Evolutionary conservation across 768 basidiomycete genomes (phyloP).

Genomic region (Podaxis pistillaris): DNA sequence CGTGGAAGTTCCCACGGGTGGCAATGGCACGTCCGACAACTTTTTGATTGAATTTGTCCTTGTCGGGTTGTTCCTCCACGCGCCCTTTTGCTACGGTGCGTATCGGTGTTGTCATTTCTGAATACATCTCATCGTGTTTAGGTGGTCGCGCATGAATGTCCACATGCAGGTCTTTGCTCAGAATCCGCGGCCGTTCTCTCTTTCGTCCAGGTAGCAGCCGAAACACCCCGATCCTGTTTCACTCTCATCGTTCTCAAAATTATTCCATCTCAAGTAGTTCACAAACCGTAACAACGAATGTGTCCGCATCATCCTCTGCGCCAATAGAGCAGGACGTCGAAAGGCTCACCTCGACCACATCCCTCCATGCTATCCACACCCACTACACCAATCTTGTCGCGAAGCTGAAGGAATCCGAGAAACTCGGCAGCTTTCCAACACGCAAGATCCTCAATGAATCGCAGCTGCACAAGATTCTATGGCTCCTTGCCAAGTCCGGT

Average conservation of each 20-base stretch:
- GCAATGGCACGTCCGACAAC: constrained; percentile 28
- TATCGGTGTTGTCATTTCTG: constrained; percentile 18
- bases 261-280: constrained; percentile 2
- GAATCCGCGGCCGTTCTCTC: constrained; percentile 28
- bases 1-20: constrained; percentile 35
- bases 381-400: constrained; percentile 34
- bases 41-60: constrained; percentile 21
- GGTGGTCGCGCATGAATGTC: constrained; percentile 60
- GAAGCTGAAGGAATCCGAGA: constrained; percentile 22
- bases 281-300: background rate
- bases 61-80: constrained; percentile 1
- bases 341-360: constrained; percentile 24
- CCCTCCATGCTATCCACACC: constrained; percentile 32
- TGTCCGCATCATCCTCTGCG: constrained; percentile 17
- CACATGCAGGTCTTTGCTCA: constrained; percentile 43
- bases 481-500: constrained; percentile 49
- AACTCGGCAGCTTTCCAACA: constrained; percentile 1
- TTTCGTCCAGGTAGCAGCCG: constrained; percentile 16
- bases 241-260: constrained; percentile 15
- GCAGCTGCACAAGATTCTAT: constrained; percentile 39
- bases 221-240: background rate
- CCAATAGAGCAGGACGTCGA: constrained; percentile 18
- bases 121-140: constrained; percentile 19
- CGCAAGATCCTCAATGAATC: constrained; percentile 18
- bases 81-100: constrained; percentile 6